A percentile compares a stretch with the other conserved stretches of the same genome.
phyloP scores from a whole-genome alignment of 2,329 filamentous ascomycete species.

The Fusarium fracticaudum region DNA sequence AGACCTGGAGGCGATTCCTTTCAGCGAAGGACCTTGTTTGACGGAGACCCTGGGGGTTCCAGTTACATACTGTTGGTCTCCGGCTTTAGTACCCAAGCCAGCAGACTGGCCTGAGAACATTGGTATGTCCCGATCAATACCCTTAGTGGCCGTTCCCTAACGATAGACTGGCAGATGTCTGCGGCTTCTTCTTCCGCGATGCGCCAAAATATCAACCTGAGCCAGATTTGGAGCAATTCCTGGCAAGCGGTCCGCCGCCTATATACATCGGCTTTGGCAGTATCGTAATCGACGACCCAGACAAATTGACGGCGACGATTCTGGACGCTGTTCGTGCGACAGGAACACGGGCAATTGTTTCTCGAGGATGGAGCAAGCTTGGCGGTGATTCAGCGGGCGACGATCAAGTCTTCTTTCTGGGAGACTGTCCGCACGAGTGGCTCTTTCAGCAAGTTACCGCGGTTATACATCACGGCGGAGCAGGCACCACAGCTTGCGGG shows the following conservation, averaged over 20 bases:
- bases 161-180: conserved; percentile 49
- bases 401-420: conserved; percentile 67
- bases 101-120: conserved; percentile 72
- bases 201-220: conserved; percentile 64
- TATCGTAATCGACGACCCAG: conserved; percentile 76
- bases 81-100: conserved; percentile 72
- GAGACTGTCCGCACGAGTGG: conserved; percentile 79
- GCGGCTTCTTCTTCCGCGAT: conserved; percentile 74
- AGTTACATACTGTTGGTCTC: conserved; percentile 83
- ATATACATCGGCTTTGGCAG: conserved; percentile 79
- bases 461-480: conserved; percentile 77
- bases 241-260: conserved; percentile 65
- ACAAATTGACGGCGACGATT: conserved; percentile 71
- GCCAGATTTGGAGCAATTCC: conserved; percentile 63
- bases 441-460: conserved; percentile 72
- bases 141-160: rapidly evolving
- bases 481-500: conserved; percentile 77
- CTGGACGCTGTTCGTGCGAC: conserved; percentile 70
- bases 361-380: conserved; percentile 77
- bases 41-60: conserved; percentile 73
- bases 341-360: conserved; percentile 73
- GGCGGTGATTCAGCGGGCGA: conserved; percentile 65
- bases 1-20: conserved; percentile 1
- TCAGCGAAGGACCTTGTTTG: conserved; percentile 72
- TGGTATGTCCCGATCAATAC: conserved; percentile 44